phyloP scores from a whole-genome alignment of 306 rosid species.

The Inga laurina region DNA sequence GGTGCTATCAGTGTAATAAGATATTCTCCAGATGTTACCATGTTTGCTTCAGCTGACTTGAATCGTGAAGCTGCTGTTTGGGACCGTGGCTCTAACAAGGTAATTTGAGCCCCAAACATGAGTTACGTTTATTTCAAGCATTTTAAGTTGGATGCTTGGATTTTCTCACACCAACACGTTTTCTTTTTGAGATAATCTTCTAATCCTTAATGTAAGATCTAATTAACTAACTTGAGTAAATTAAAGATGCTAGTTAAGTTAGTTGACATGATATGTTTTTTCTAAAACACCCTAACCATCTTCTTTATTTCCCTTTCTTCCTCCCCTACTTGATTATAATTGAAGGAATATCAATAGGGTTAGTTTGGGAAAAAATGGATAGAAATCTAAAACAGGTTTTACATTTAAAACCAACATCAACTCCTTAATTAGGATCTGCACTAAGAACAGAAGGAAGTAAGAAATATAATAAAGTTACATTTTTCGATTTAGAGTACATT shows the following conservation, averaged over 20 bases:
- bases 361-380: too few species aligned
- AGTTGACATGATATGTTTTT: too few species aligned
- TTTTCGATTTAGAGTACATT: not conserved
- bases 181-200: not conserved
- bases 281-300: too few species aligned
- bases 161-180: conserved; percentile 1
- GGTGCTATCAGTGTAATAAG: conserved; percentile 83
- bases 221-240: too few species aligned
- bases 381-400: too few species aligned
- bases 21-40: conserved; percentile 90
- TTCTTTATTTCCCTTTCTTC: too few species aligned
- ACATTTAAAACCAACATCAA: too few species aligned
- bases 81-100: conserved; percentile 82
- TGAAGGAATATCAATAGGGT: too few species aligned
- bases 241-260: too few species aligned
- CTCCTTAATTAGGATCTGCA: too few species aligned
- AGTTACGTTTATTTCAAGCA: conserved; percentile 17
- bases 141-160: not conserved
- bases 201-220: too few species aligned
- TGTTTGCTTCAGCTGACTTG: conserved; percentile 95
- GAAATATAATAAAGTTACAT: not conserved
- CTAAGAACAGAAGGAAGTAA: not conserved
- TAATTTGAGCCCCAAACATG: conserved; percentile 35
- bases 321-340: too few species aligned
- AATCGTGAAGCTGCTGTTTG: conserved; percentile 98